Evolutionary conservation across 2,329 filamentous ascomycete species (phyloP), one percentile per base, ranked within the genome.

Genomic region (Cladosporium phlei): DNA sequence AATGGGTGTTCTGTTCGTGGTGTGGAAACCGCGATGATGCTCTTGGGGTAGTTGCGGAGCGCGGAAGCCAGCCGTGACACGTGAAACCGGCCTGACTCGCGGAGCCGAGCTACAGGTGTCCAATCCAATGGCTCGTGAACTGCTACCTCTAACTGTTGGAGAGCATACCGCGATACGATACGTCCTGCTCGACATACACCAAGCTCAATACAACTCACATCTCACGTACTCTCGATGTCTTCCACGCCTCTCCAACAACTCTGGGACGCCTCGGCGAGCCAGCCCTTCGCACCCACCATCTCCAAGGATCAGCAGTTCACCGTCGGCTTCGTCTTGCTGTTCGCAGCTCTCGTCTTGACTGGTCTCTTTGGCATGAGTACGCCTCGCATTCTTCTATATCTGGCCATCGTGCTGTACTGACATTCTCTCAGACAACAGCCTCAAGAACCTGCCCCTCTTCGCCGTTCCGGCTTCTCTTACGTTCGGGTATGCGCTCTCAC

Each of bases 221-320:
- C 5, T 12, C 5, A 37, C 34, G 14, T 6, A 14, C 27, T 9
- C 29, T 38, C 52, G 38, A 86, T 87, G 83, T 83, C 86, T 79
- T 80, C 82, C 64, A 88, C 86, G 76, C 75, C 95, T 69, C 82
- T 75, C 40, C 64, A 85, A 71, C 82, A 93, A 69, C 79, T 95
- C 74, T 97, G 91, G 91, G 85, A 94, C 78, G 86, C 88, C 77
- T 87, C 90, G 73, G 80, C 86, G 70, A 80, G 82, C 77, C 86
- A 82, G 74, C 88, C 89, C 53, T 97, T 93, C 73, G 71, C 83
- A 59, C 89, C 91, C 52, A 66, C 81, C 48, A 72, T 97, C 60
- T 78, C 79, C 66, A 97, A 97, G 74, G 79, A 82, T 63, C 82
- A 74, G 65, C 93, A 97, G 59, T 93, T 96, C 73, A 71, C 79